Percentiles rank a stretch among this genome's conserved stretches.
Evolutionary conservation across 139 green algal species (phyloP).

Genomic region (Chlorella sp.): DNA sequence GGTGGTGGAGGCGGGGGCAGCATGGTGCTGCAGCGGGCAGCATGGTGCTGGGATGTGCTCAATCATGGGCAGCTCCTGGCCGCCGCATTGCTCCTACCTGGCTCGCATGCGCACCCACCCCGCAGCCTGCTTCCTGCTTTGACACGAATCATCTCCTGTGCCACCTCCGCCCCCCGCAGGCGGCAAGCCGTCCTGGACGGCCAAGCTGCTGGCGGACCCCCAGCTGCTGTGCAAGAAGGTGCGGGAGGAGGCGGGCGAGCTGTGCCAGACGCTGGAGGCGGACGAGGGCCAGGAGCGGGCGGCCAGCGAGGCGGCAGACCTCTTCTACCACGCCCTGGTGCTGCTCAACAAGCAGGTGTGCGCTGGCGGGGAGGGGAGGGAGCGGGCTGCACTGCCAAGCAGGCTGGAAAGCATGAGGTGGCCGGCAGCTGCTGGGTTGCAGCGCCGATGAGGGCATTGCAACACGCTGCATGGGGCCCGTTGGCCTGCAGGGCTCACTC

Average conservation of each 20-base stretch:
- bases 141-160: neutral
- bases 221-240: conserved; percentile 96
- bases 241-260: conserved; percentile 93
- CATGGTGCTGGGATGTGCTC: neutral
- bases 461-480: too few species aligned
- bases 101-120: too few species aligned
- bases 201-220: conserved; percentile 82
- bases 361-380: neutral
- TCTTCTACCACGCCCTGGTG: conserved; percentile 98
- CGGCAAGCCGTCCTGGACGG: conserved; percentile 94
- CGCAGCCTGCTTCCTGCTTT: neutral
- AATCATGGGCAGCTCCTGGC: neutral
- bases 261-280: conserved; percentile 91
- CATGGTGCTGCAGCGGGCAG: neutral
- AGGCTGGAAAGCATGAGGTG: too few species aligned
- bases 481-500: too few species aligned
- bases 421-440: too few species aligned
- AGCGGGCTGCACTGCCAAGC: too few species aligned
- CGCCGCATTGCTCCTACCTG: too few species aligned
- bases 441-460: too few species aligned
- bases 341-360: conserved; percentile 84
- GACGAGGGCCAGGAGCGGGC: conserved; percentile 84
- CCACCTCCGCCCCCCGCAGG: conserved; percentile 37
- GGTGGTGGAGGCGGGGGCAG: neutral
- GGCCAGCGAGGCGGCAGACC: conserved; percentile 93